phyloP scores from a whole-genome alignment of 257 asterid species.

The Voacanga thouarsii region DNA sequence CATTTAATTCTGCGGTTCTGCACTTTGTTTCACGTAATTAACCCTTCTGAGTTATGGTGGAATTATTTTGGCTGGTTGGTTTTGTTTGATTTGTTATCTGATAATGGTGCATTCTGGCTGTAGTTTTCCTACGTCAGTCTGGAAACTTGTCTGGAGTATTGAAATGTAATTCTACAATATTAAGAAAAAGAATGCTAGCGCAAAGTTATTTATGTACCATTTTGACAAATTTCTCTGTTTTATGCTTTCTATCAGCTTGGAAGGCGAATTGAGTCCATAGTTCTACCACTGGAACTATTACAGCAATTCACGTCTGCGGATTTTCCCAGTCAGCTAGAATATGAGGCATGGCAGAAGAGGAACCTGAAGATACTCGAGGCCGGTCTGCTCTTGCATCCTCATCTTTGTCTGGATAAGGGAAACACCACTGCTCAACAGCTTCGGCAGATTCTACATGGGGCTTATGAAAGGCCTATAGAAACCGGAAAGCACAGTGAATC shows the following conservation, averaged over 20 bases:
- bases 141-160: background rate
- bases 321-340: constrained; percentile 58
- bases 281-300: constrained; percentile 82
- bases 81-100: background rate
- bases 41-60: background rate
- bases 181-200: background rate
- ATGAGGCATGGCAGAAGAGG: constrained; percentile 70
- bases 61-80: background rate
- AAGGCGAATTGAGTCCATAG: constrained; percentile 61
- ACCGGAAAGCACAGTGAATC: constrained; percentile 64
- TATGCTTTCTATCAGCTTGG: constrained; percentile 65
- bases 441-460: constrained; percentile 48
- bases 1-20: background rate
- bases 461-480: constrained; percentile 59
- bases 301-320: constrained; percentile 63
- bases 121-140: background rate
- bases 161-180: background rate
- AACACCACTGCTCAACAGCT: constrained; percentile 49
- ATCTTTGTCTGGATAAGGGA: constrained; percentile 52
- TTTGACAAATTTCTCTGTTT: constrained; percentile 4
- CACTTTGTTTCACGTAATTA: background rate
- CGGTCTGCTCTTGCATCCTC: constrained; percentile 75
- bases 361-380: constrained; percentile 71
- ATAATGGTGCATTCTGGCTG: background rate
- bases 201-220: background rate